These are phyloP conservation scores for Trichoderma endophyticum DNA, from an alignment of 2,329 filamentous ascomycete genomes.

Conservation along the genomic window DNA sequence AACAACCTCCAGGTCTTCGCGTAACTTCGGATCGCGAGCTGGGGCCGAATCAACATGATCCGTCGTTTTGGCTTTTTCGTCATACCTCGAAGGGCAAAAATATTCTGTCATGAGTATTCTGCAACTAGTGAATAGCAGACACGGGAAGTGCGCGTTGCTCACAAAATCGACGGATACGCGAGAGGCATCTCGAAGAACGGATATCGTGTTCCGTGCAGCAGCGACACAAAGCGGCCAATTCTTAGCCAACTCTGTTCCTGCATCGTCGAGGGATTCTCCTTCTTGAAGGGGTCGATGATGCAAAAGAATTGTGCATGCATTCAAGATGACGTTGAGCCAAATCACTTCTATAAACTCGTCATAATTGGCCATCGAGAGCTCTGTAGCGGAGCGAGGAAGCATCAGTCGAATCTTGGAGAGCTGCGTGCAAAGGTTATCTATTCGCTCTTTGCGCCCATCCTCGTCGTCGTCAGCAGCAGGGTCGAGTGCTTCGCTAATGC, in stretches of 20 bases:
- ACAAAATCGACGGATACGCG: constrained; percentile 19
- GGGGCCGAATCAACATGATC: neutral
- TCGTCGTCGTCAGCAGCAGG: constrained; percentile 18
- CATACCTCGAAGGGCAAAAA: constrained; percentile 13
- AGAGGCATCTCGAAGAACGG: constrained; percentile 23
- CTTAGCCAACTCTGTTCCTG: constrained; percentile 13
- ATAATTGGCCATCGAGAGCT: constrained; percentile 23
- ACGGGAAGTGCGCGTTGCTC: constrained; percentile 23
- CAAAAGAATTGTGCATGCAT: constrained; percentile 23
- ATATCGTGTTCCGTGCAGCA: constrained; percentile 21
- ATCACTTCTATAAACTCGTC: constrained; percentile 21
- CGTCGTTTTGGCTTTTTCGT: neutral
- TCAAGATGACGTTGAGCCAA: constrained; percentile 25
- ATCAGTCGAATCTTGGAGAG: constrained; percentile 25
- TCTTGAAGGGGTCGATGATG: constrained; percentile 23
- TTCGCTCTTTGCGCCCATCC: neutral
- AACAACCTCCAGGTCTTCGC: constrained; percentile 25
- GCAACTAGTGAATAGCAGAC: constrained; percentile 22
- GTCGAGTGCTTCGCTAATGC: constrained; percentile 24
- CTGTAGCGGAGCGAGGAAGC: constrained; percentile 24
- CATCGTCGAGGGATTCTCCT: constrained; percentile 12
- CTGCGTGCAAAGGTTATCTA: constrained; percentile 21
- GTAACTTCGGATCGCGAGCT: constrained; percentile 20
- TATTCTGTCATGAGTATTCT: constrained; percentile 25
- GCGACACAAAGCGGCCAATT: constrained; percentile 28